phyloP scores from a whole-genome alignment of 805 yeast species.

The Yamadazyma endophytica region DNA sequence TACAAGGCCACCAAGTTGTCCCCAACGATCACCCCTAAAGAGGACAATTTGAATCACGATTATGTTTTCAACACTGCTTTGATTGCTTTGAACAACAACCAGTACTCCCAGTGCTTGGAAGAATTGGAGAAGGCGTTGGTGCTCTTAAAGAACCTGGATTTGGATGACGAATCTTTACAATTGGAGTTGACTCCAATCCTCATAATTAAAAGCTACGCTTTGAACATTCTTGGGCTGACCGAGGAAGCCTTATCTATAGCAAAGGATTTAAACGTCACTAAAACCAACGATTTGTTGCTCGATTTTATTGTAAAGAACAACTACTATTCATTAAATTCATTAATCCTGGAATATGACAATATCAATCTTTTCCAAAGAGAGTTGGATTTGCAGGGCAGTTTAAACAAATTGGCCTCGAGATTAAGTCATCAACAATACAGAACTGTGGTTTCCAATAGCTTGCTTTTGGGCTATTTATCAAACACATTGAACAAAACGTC shows the following conservation, averaged over 20 bases:
- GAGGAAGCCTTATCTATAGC: slow-evolving; percentile 29
- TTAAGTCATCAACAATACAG: slow-evolving; percentile 36
- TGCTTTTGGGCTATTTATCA: slow-evolving; percentile 36
- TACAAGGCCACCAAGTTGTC: no score
- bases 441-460: slow-evolving; percentile 39
- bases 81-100: slow-evolving; percentile 39
- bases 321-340: slow-evolving; percentile 25
- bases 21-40: slow-evolving; percentile 4
- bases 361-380: slow-evolving; percentile 28
- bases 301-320: slow-evolving; percentile 45
- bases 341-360: slow-evolving; percentile 14
- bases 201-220: slow-evolving; percentile 55
- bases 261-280: slow-evolving; percentile 22
- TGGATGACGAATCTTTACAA: slow-evolving; percentile 45
- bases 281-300: slow-evolving; percentile 34
- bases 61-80: slow-evolving; percentile 57
- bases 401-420: slow-evolving; percentile 28
- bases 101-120: slow-evolving; percentile 36
- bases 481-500: slow-evolving; percentile 30
- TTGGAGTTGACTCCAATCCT: slow-evolving; percentile 59
- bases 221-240: slow-evolving; percentile 31
- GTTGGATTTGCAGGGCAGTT: slow-evolving; percentile 29
- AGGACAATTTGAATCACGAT: slow-evolving; percentile 40
- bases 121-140: slow-evolving; percentile 44
- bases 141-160: slow-evolving; percentile 32